A percentile compares a stretch with the other conserved stretches of the same genome.
Evolutionary conservation across 1,284 basidiomycete species (phyloP).

Genomic region (Ustilago loliicola): DNA sequence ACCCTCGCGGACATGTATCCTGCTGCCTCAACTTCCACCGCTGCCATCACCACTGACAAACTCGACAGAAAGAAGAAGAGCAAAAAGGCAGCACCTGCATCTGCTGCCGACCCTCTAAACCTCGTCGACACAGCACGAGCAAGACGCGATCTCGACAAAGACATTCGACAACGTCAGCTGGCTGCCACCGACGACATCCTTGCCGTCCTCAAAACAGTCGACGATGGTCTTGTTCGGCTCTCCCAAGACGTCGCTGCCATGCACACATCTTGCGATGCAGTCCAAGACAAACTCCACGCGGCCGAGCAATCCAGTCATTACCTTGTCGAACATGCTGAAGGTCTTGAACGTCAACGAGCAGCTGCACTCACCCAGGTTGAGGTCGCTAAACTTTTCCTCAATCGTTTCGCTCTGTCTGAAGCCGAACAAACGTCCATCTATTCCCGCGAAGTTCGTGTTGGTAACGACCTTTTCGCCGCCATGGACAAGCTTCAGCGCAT

Average conservation of each 20-base stretch:
- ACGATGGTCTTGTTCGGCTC: conserved; percentile 74
- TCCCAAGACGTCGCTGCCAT: conserved; percentile 34
- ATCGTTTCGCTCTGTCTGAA: conserved; percentile 84
- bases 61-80: background rate
- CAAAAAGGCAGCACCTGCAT: background rate
- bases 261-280: conserved; percentile 41
- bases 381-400: conserved; percentile 83
- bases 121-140: conserved; percentile 73
- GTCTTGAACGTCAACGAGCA: conserved; percentile 34
- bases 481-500: conserved; percentile 90
- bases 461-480: conserved; percentile 80
- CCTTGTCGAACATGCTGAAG: conserved; percentile 52
- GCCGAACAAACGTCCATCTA: conserved; percentile 81
- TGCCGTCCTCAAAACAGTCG: conserved; percentile 84
- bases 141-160: conserved; percentile 82
- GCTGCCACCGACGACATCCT: conserved; percentile 85
- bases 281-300: conserved; percentile 26
- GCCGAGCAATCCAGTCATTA: conserved; percentile 42
- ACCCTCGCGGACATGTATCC: conserved; percentile 46
- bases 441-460: conserved; percentile 82
- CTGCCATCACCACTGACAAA: background rate
- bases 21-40: background rate
- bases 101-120: background rate
- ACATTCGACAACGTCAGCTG: conserved; percentile 84
- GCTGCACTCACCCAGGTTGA: conserved; percentile 72